Conservation (phyloP, 164 flowering plant genomes). For the Magnolia officinalis region DNA sequence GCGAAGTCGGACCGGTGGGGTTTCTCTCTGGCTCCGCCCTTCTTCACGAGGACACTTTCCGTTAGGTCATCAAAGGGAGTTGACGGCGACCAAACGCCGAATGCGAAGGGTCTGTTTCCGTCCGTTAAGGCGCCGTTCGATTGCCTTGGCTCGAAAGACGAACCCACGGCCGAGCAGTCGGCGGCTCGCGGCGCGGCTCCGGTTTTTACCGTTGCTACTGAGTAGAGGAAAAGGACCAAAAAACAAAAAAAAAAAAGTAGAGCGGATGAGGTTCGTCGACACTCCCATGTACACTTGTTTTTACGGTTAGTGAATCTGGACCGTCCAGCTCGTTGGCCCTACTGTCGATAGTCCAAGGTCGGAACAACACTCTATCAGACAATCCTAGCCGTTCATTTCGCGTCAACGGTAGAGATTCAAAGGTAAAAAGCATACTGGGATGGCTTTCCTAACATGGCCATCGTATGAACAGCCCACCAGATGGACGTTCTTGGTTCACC, state of each 20-base stretch:
- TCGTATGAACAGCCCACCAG: no score
- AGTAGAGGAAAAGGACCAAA: background rate
- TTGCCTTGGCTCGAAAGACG: constrained; percentile 10
- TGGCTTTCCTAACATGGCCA: no score
- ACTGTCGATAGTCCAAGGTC: no score
- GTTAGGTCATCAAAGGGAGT: constrained; percentile 32
- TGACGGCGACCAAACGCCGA: constrained; percentile 26
- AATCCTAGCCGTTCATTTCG: no score
- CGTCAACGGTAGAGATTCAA: background rate
- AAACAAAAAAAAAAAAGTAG: background rate
- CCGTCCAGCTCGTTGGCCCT: background rate
- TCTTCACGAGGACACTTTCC: constrained; percentile 38
- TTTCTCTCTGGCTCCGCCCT: constrained; percentile 45
- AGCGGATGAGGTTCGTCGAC: background rate
- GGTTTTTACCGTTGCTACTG: constrained; percentile 11
- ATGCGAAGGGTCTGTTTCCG: background rate
- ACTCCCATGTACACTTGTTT: no score
- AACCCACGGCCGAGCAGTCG: background rate
- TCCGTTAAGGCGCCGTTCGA: constrained; percentile 22
- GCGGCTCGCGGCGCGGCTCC: background rate
- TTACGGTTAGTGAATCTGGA: background rate
- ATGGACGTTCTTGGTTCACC: no score
- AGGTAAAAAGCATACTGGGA: background rate
- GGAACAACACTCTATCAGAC: no score
- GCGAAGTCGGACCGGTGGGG: constrained; percentile 57